A percentile compares a stretch with the other conserved stretches of the same genome.
These are phyloP conservation scores for Gastrolobium bilobum DNA, from an alignment of 306 rosid genomes.

Conservation along the genomic window DNA sequence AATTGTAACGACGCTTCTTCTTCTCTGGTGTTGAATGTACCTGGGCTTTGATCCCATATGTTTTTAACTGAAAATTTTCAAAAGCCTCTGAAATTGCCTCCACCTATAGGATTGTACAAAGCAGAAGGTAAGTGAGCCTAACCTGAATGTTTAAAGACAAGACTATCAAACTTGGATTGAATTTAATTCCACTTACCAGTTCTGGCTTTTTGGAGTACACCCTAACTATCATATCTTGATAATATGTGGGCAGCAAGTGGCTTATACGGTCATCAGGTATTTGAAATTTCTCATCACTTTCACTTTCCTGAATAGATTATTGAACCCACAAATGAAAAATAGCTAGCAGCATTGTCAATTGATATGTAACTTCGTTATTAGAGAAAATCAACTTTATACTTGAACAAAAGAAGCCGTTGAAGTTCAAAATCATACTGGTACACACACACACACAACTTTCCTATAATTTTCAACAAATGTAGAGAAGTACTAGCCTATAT, in stretches of 20 bases:
- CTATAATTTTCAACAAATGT: not conserved
- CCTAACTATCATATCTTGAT: conserved; percentile 91
- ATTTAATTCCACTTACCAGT: conserved; percentile 67
- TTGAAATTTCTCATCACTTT: conserved; percentile 80
- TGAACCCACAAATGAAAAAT: conserved; percentile 35
- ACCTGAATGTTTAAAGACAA: conserved; percentile 14
- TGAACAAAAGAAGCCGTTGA: not conserved
- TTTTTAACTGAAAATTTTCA: conserved; percentile 85
- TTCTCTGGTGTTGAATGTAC: conserved; percentile 86
- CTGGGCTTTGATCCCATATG: conserved; percentile 90
- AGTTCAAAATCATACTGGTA: not conserved
- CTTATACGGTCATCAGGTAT: conserved; percentile 79
- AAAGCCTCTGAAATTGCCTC: conserved; percentile 89
- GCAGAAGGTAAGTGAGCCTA: conserved; percentile 40
- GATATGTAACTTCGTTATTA: not conserved
- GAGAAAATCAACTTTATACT: not conserved
- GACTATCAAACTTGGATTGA: conserved; percentile 24
- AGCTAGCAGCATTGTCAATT: not conserved
- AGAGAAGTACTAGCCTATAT: not conserved
- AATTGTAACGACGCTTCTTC: conserved; percentile 72
- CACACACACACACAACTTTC: not conserved
- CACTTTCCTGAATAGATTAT: conserved; percentile 74
- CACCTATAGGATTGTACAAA: conserved; percentile 65
- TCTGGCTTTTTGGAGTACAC: conserved; percentile 96
- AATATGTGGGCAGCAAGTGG: conserved; percentile 90